Evolutionary conservation across 306 rosid species (phyloP).

Genomic region (Pyrus pyrifolia): DNA sequence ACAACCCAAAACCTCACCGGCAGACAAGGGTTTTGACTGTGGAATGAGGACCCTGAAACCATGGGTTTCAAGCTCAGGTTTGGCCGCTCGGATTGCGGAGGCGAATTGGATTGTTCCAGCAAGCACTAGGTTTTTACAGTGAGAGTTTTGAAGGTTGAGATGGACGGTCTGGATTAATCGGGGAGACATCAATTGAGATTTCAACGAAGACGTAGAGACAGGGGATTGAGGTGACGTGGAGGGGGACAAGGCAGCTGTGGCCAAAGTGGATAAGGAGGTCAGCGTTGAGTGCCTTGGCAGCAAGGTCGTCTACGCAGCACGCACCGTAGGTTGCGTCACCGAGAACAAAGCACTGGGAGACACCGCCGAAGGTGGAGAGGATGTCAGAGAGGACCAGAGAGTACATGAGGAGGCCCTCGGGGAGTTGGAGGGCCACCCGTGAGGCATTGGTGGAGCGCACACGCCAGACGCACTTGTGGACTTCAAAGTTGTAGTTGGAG

Average conservation of each 20-base stretch:
- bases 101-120: conserved; percentile 91
- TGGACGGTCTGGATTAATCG: conserved; percentile 50
- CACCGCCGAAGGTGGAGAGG: conserved; percentile 63
- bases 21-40: conserved; percentile 78
- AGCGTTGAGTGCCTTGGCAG: conserved; percentile 62
- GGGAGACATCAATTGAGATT: conserved; percentile 50
- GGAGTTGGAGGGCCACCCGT: conserved; percentile 74
- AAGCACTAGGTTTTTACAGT: conserved; percentile 33
- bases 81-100: conserved; percentile 64
- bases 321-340: conserved; percentile 88
- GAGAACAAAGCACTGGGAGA: conserved; percentile 53
- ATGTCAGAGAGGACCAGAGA: conserved; percentile 75
- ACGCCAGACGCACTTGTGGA: conserved; percentile 85
- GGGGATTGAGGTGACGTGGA: conserved; percentile 65
- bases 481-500: conserved; percentile 74
- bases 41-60: conserved; percentile 77
- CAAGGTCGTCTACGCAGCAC: conserved; percentile 73
- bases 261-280: conserved; percentile 78
- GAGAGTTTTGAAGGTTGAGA: conserved; percentile 31
- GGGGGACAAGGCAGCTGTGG: conserved; percentile 92
- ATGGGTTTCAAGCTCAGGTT: conserved; percentile 55
- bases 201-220: conserved; percentile 91
- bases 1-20: conserved; percentile 91
- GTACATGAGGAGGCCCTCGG: conserved; percentile 93
- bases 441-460: conserved; percentile 53